Base-by-base conservation (phyloP, 345 rosid genomes). In the Excoecaria cochinchinensis region DNA sequence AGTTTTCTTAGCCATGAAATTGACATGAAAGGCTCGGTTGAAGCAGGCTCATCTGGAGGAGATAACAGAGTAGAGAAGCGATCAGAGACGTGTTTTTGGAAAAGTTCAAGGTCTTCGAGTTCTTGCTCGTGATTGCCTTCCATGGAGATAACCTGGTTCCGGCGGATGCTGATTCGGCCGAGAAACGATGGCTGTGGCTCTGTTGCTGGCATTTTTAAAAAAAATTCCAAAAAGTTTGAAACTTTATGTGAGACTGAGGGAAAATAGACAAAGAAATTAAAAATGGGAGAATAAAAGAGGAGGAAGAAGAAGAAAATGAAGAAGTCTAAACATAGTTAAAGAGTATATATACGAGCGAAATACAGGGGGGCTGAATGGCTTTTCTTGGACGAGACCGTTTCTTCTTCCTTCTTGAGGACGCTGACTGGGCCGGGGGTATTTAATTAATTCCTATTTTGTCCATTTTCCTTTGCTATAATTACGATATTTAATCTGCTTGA, bases 111-210 rank as follows among this genome's bases (percentile, higher is more conserved):
- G 83, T 93, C 97, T 42, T 89, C 94, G 25, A 91, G 85, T 19
- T 91, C 99, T 42, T 90, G 97, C 67, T 92, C 97, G 75, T 89
- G 90, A 82, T 61, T 79, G 22, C 86, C 87, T 47, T 95, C 98
- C 98, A 95, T 88, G 80, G 90, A 84, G 77, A 77, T 87, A 61
- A 91, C 90, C 77, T 90, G 97, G 82, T 89, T 96, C 10, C 97
- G 89, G 70, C 97, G 89, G 82, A 87, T 89, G 80, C 97, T 95
- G 85, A 93, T 82, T 65, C 97, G 87, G n/a, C 93, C 90, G 17
- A 93, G 91, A 82, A 93, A 95, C 6, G 97, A 93, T 25, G 85
- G 84, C 24, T 85, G 98, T 79, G 67, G 74, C 15, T 93, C 97
- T 39, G 90, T 91, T 31, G 90, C 88, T 47, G 87, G 93, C 87